phyloP scores from a whole-genome alignment of 2,329 filamentous ascomycete species.

The Fusarium pseudonygamai region DNA sequence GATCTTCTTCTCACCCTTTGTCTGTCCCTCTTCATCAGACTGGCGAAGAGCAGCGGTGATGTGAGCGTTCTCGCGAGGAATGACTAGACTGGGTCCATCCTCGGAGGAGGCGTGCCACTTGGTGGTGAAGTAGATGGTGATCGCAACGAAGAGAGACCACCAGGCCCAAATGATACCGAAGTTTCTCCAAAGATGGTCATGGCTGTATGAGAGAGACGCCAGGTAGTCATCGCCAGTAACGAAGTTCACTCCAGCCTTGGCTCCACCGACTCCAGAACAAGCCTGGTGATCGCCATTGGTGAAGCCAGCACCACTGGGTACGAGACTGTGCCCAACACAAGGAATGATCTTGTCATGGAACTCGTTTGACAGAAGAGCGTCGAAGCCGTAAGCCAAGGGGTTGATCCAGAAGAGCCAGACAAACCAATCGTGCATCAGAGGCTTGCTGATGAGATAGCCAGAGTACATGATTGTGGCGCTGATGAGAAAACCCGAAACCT shows the following conservation, averaged over 20 bases:
- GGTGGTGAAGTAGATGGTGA: slow-evolving; percentile 67
- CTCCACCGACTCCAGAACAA: slow-evolving; percentile 68
- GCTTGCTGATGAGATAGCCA: slow-evolving; percentile 70
- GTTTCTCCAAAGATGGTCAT: slow-evolving; percentile 66
- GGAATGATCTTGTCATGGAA: slow-evolving; percentile 67
- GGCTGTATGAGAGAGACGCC: slow-evolving; percentile 61
- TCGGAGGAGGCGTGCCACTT: slow-evolving; percentile 65
- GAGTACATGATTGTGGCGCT: slow-evolving; percentile 67
- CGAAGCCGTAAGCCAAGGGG: slow-evolving; percentile 75
- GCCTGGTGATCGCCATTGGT: slow-evolving; percentile 54
- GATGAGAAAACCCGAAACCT: slow-evolving; percentile 62
- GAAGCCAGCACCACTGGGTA: slow-evolving; percentile 62
- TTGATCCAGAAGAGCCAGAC: slow-evolving; percentile 72
- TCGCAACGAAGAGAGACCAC: slow-evolving; percentile 66
- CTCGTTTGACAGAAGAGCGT: slow-evolving; percentile 75
- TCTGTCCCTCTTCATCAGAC: slow-evolving; percentile 61
- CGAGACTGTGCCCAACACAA: slow-evolving; percentile 60
- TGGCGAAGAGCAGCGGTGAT: slow-evolving; percentile 44
- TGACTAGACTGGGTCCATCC: slow-evolving; percentile 63
- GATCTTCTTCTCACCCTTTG: slow-evolving; percentile 34
- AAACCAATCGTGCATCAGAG: slow-evolving; percentile 71
- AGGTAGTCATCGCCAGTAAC: slow-evolving; percentile 70
- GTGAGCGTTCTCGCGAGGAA: slow-evolving; percentile 68
- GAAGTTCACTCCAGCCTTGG: slow-evolving; percentile 55
- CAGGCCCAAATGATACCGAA: slow-evolving; percentile 71